Percentiles rank a stretch among this genome's conserved stretches.
These are phyloP conservation scores for Acanthamoeba sp. DNA, from an alignment of 208 protist genomes.

Conservation along the genomic window DNA sequence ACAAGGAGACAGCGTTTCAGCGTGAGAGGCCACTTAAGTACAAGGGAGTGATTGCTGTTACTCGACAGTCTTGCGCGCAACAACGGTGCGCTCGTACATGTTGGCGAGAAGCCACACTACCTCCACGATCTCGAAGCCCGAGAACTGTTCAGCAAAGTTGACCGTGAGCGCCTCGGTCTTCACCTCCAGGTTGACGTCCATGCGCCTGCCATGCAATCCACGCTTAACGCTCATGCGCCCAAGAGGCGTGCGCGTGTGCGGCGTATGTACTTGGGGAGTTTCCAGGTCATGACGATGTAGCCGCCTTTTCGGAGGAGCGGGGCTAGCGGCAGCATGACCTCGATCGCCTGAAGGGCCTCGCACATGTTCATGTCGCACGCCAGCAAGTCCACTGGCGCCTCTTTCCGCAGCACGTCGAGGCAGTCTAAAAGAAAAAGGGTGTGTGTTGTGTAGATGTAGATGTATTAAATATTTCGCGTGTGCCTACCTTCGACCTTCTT, in stretches of 20 bases:
- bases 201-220: not conserved
- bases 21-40: too few relatives aligned
- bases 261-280: not conserved
- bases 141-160: not conserved
- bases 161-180: not conserved
- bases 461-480: too few relatives aligned
- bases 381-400: not conserved
- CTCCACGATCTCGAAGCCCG: not conserved
- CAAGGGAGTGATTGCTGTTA: too few relatives aligned
- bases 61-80: not conserved
- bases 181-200: not conserved
- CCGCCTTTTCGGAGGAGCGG: conserved; percentile 6
- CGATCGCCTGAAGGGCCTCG: conserved; percentile 4
- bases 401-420: not conserved
- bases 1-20: too few relatives aligned
- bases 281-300: conserved; percentile 30
- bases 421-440: not conserved
- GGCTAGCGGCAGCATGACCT: not conserved
- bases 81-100: conserved; percentile 25
- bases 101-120: not conserved
- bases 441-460: too few relatives aligned
- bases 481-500: not conserved
- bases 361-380: conserved; percentile 46
- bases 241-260: not conserved
- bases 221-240: not conserved